These are phyloP conservation scores for Kodamaea jinghongensis DNA, from an alignment of 805 yeast species.

Conservation along the genomic window DNA sequence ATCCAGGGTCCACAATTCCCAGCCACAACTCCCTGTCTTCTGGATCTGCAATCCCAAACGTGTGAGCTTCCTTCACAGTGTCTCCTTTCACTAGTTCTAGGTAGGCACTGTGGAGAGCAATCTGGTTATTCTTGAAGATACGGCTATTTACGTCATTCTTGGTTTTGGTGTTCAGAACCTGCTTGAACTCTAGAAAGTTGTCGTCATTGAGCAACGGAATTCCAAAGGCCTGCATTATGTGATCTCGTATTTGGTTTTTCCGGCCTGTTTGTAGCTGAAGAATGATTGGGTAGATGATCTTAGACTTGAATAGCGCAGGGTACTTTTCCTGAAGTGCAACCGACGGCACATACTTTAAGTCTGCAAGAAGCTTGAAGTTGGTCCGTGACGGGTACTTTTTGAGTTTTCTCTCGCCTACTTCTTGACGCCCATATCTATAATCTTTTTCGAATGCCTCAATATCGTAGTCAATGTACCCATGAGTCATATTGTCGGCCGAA, in stretches of 20 bases:
- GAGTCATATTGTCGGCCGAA: constrained; percentile 6
- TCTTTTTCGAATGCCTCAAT: constrained; percentile 12
- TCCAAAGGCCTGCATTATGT: constrained; percentile 18
- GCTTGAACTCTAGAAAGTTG: constrained; percentile 18
- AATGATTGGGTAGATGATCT: constrained; percentile 16
- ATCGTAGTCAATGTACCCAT: constrained; percentile 15
- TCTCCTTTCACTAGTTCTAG: constrained; percentile 8
- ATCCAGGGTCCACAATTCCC: constrained; percentile 3
- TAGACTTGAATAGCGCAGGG: constrained; percentile 15
- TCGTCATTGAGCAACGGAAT: constrained; percentile 23
- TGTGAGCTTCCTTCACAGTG: neutral
- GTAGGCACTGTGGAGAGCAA: constrained; percentile 22
- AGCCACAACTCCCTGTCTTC: constrained; percentile 11
- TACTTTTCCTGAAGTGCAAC: constrained; percentile 7
- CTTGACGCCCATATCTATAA: neutral
- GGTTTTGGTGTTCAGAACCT: neutral
- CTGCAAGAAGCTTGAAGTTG: constrained; percentile 16
- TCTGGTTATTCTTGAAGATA: constrained; percentile 19
- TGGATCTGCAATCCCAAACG: constrained; percentile 2
- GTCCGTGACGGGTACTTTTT: constrained; percentile 14
- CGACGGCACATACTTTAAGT: constrained; percentile 9
- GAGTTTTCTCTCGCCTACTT: neutral
- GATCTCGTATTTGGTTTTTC: constrained; percentile 27
- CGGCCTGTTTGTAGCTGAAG: constrained; percentile 22
- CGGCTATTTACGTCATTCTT: constrained; percentile 13